Percentiles rank a stretch among this genome's conserved stretches.
These are phyloP conservation scores for Macrotyloma uniflorum DNA, from an alignment of 306 rosid species.

Conservation along the genomic window DNA sequence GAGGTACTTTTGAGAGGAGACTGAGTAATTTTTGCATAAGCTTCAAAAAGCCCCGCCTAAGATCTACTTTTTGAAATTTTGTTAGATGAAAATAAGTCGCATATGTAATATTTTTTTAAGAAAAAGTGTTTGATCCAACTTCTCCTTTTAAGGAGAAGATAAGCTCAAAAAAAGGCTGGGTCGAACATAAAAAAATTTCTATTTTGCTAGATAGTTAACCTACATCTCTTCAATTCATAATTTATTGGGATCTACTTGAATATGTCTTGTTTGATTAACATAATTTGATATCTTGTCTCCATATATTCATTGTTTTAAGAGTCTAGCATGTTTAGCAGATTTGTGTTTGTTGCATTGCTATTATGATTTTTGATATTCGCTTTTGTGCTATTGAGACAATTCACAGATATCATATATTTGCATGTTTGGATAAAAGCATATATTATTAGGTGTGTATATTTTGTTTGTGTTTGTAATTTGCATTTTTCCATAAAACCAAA, in stretches of 20 bases:
- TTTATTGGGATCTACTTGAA: background rate
- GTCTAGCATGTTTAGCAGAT: background rate
- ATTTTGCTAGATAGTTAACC: background rate
- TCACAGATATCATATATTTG: background rate
- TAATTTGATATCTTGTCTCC: background rate
- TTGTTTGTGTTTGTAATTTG: slow-evolving; percentile 8
- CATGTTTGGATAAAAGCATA: too few species aligned
- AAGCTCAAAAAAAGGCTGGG: too few species aligned
- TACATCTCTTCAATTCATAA: background rate
- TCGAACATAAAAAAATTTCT: background rate
- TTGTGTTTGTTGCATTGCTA: background rate
- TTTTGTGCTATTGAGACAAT: background rate
- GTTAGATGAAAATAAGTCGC: too few species aligned
- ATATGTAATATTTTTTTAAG: too few species aligned
- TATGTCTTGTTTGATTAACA: background rate
- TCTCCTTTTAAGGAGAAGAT: too few species aligned
- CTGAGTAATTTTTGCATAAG: too few species aligned
- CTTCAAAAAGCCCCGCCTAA: too few species aligned
- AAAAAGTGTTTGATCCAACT: too few species aligned
- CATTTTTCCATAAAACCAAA: background rate
- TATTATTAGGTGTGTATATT: background rate
- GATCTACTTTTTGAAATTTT: too few species aligned
- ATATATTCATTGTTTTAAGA: background rate
- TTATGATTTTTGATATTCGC: slow-evolving; percentile 19
- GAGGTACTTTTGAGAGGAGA: too few species aligned